Conservation (phyloP, 2,329 filamentous ascomycete genomes). For the Exophiala sideris region DNA sequence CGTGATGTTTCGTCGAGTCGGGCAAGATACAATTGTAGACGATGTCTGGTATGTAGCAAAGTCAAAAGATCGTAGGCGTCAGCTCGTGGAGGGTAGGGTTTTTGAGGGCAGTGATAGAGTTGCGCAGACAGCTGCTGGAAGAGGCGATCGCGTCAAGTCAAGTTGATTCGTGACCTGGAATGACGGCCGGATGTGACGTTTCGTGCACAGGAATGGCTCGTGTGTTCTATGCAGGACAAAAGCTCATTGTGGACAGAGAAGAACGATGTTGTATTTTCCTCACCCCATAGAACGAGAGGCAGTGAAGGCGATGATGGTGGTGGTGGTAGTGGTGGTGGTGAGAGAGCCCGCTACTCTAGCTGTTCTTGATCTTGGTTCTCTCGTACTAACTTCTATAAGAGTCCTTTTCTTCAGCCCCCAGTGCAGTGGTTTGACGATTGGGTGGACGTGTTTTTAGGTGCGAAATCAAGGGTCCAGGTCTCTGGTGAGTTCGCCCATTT, state of each 20-base stretch:
- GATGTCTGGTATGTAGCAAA: background rate
- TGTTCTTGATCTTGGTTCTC: too few relatives aligned
- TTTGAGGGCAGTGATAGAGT: conserved; percentile 1
- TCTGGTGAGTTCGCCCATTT: background rate
- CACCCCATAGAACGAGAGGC: too few relatives aligned
- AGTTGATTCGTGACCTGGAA: background rate
- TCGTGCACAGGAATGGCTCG: background rate
- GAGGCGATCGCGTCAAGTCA: conserved; percentile 10
- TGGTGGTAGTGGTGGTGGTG: too few relatives aligned
- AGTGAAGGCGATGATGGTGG: too few relatives aligned
- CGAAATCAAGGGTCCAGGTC: background rate
- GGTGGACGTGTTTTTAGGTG: background rate
- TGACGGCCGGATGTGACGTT: background rate
- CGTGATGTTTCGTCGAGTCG: background rate
- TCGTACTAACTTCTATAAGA: too few relatives aligned
- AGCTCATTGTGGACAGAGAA: background rate
- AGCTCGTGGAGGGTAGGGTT: conserved; percentile 15
- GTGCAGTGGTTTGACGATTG: background rate
- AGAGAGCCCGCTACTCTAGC: too few relatives aligned
- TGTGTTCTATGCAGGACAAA: background rate
- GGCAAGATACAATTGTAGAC: background rate
- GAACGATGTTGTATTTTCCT: too few relatives aligned
- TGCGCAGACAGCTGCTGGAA: conserved; percentile 14
- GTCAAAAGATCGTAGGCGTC: conserved; percentile 14
- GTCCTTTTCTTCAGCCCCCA: too few relatives aligned